Evolutionary conservation across 2,329 filamentous ascomycete genomes (phyloP), one percentile per base, ranked within the genome.

Genomic region (Ascochyta fabae): DNA sequence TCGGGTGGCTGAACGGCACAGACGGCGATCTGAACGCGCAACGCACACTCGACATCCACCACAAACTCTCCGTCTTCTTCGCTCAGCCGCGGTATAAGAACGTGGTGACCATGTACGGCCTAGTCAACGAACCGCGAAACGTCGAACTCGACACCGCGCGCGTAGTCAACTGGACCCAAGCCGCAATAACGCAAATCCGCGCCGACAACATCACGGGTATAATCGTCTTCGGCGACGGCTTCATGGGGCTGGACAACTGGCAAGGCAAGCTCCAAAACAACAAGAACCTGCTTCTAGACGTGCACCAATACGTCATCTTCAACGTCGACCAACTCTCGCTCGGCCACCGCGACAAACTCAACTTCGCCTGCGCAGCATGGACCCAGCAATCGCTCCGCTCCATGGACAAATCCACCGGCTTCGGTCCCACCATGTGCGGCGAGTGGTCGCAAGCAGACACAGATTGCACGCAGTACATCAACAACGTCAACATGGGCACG

Each of bases 391-490:
- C 92, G 13, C 72, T 85, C 58, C 79, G 86, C 57, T 91, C 88
- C 72, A 88, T 91, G 80, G 83, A 92, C 76, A 88, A 83, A 4
- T 76, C 80, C 4, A 91, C 87, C 0, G 94, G 94, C 9, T 99
- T 94, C 79, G 95, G 95, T 0, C 93, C 94, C 0, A 98, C 92
- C 16, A 86, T 98, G 64, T 93, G 96, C 75, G 95, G 94, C 63
- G 95, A 99, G 81, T 99, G 93, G 92, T 94, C 90, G 0, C 94
- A 98, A 79, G 94, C 95, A 35, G 95, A 99, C 77, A 97, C 95
- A 1, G 95, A 99, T 79, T 99, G 95, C 79, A 88, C 92, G 0
- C 76, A 83, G 56, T 87, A 91, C 76, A 85, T 99, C 67, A 98
- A 96, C 76, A 94, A 96, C 76, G 92, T 97, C 34, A 88, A 88